Base-by-base conservation (phyloP, 805 yeast species). In the Myxozyma geophila region DNA sequence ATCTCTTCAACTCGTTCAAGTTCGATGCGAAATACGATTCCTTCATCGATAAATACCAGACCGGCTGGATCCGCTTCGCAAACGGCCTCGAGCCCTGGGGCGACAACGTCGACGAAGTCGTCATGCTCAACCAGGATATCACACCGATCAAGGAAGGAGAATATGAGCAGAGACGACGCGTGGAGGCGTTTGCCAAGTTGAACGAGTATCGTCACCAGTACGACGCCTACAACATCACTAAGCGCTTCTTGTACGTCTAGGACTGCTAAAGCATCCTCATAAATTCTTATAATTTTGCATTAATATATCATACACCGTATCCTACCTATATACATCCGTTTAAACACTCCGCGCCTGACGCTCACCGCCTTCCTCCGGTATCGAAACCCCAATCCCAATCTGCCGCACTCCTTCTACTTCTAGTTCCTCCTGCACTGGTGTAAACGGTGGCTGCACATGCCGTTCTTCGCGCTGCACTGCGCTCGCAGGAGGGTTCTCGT, bases 51-150 rank as follows among this genome's bases (percentile, higher is more conserved):
- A 60, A 59, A 33, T 61, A 71, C 36, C 77, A 75, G 58, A 59
- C 65, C 28, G 58, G 68, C 12, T 72, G 75, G 74, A 63, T 68
- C 36, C 35, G 60, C 13, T 71, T 70, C 54, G 68, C 72, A n/a
- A 53, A 70, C 43, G 69, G 71, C n/a, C 67, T 70, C 13, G 67
- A 58, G 4, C 75, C 76, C 6, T 74, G 77, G 77, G 54, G 58
- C 15, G 57, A 61, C 12, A 54, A 44, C 13, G 55, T 63, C 23
- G 15, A 6, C 17, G 40, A 63, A 15, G 67, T 57, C n/a, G 64
- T 59, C 12, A 44, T 65, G 54, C 35, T 49, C 2, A 57, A 62
- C 36, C 54, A 63, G n/a, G 61, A 55, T 35, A 44, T 63, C 23
- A 62, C 46, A 23, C 62, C 49, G 7, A 61, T 51, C 7, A 41